Base-by-base conservation (phyloP, 1,284 basidiomycete genomes). In the Tilletia caries region DNA sequence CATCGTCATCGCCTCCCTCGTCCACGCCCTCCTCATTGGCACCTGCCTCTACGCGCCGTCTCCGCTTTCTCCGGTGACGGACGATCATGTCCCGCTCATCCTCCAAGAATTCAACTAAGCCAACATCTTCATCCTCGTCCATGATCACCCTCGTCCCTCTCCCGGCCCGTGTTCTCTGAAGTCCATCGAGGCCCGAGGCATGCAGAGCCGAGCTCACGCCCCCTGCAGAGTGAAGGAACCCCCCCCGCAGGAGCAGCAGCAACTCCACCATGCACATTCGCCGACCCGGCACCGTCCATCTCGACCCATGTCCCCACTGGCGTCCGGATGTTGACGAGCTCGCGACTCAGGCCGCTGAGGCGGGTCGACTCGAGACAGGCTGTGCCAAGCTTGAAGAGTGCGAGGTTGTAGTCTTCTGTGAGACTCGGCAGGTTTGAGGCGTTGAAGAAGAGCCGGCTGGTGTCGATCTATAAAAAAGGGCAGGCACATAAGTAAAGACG, bases 321-420 rank as follows among this genome's bases (percentile, higher is more conserved):
- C 13, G 72, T 71, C 3, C 73, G 67, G 15, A 79, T 68, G 10
- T 71, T 69, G 8, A 73, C 73, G 20, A 79, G 67, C 62, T 82
- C 75, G 20, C 70, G 68, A 13, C 75, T 73, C 4, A 82, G 34
- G 6, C 80, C 78, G 3, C 74, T 76, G 18, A 79, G 72, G 2
- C 76, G 72, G 2, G 80, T 79, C 46, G 79, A 78, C 58, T 80
- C 75, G 66, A 82, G 75, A 64, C 80, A 82, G 2, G 78, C 76
- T 3, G 79, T 76, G 12, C 79, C 79, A 25, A 82, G 68, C 69
- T 80, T 80, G 74, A 79, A 75, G 3, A 79, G 70, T 0, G 79
- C 79, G 10, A 79, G 23, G 29, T 73, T 73, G 71, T 75, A 82
- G 69, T 82, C 80, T 64, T 82, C 79, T 34, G 72, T 68, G 25